Evolutionary conservation across 2,329 filamentous ascomycete genomes (phyloP).

Genomic region (Sclerotinia glacialis): DNA sequence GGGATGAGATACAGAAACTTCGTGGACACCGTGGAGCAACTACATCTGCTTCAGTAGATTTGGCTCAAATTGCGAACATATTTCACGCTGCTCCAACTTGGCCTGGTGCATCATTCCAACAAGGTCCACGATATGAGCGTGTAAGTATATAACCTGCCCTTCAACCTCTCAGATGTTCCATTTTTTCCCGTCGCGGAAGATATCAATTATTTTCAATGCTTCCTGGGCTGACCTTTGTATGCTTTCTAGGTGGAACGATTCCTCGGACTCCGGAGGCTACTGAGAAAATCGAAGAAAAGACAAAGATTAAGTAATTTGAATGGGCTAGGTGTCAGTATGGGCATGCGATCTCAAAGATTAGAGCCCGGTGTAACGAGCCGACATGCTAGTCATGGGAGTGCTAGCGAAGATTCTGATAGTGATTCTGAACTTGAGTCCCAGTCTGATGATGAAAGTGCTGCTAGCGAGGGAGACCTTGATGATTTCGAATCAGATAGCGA

Average conservation of each 20-base stretch:
- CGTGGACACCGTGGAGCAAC: conserved; percentile 42
- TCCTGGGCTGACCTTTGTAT: not conserved
- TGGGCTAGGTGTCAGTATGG: conserved; percentile 63
- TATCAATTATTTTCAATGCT: not conserved
- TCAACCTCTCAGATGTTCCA: no score
- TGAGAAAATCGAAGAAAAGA: conserved; percentile 53
- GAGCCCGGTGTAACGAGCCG: conserved; percentile 40
- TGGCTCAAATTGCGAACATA: conserved; percentile 46
- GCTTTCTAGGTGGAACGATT: conserved; percentile 42
- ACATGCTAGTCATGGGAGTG: conserved; percentile 46
- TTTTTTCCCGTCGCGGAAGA: not conserved
- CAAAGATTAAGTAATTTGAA: conserved; percentile 37
- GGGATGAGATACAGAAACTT: conserved; percentile 67
- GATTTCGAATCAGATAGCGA: conserved; percentile 40
- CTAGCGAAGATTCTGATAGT: conserved; percentile 45
- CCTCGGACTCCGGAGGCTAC: conserved; percentile 59
- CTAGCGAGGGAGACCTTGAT: conserved; percentile 45
- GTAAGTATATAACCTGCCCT: conserved; percentile 4
- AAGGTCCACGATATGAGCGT: conserved; percentile 46
- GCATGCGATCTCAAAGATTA: conserved; percentile 73
- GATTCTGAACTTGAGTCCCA: conserved; percentile 41
- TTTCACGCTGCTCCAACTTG: conserved; percentile 46
- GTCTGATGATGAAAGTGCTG: conserved; percentile 41
- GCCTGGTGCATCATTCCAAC: conserved; percentile 53
- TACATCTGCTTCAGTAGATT: conserved; percentile 42